phyloP scores from a whole-genome alignment of 208 protist genomes.

The Trichomonas gallinae region DNA sequence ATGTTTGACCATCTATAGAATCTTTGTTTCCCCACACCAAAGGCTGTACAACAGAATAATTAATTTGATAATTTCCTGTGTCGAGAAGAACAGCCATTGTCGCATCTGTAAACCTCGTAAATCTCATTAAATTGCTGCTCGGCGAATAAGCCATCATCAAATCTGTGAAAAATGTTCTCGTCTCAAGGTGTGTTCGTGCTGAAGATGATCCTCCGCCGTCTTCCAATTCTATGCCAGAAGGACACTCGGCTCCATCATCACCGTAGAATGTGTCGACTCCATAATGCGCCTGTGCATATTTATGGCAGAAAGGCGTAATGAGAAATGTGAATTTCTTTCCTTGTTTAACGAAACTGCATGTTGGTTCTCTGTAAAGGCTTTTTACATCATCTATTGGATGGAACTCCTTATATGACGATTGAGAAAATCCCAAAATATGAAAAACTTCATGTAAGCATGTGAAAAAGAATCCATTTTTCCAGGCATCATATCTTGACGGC shows the following conservation, averaged over 20 bases:
- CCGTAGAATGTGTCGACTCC: neutral
- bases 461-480: neutral
- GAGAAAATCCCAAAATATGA: neutral
- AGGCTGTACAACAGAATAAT: neutral
- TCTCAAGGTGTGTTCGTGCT: neutral
- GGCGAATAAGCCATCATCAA: neutral
- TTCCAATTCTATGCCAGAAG: neutral
- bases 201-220: neutral
- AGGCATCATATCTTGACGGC: neutral
- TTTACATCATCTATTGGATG: neutral
- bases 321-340: neutral
- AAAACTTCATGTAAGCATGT: neutral
- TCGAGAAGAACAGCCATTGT: neutral
- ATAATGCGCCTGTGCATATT: neutral
- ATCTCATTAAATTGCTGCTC: neutral
- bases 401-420: neutral
- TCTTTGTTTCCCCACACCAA: neutral
- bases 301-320: neutral
- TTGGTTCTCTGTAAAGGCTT: neutral
- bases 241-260: neutral
- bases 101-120: neutral
- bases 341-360: neutral
- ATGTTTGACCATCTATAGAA: neutral
- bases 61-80: neutral
- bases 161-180: neutral